Base-by-base conservation (phyloP, 2,329 filamentous ascomycete genomes). In the Alternaria arborescens region DNA sequence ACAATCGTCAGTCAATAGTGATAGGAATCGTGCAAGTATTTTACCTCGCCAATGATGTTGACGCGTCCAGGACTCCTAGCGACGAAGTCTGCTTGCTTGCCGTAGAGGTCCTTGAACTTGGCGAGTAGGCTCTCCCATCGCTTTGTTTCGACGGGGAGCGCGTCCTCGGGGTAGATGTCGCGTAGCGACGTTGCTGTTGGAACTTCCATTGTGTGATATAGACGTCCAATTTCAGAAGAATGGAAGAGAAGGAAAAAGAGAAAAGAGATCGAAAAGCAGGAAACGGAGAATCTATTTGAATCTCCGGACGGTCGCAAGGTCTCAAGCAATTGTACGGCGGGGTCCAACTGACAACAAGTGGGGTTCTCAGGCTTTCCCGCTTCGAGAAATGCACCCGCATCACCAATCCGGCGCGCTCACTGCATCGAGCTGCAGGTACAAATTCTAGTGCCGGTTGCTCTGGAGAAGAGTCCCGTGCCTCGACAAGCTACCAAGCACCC, bases 11-110 rank as follows among this genome's bases (percentile, higher is more conserved):
- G 68, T 40, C 48, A 38, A n/a, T n/a, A n/a, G n/a, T n/a, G n/a
- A n/a, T n/a, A n/a, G n/a, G n/a, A n/a, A n/a, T n/a, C n/a, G n/a
- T n/a, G 53, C 3, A 20, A 5, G 7, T 28, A 22, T 24, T 28
- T 42, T 73, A 83, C 82, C 73, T 99, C 95, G 79, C 95, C 95
- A 77, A 99, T 97, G 75, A 99, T 95, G 82, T 98, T 98, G 68
- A 99, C 95, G 68, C 95, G 88, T 61, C 95, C 95, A 1, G 95
- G 95, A 56, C 94, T 97, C 65, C 95, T 89, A 10, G 94, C 88
- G 20, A 98, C 88, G 73, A 97, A 97, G 60, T 91, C 86, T 40
- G 94, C 89, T 16, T 85, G 82, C 52, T 87, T 85, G 69, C 88
- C 89, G 80, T 94, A 97, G 42, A 81, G 82, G 59, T 85, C 80